phyloP scores from a whole-genome alignment of 1,284 basidiomycete species.

The Cryptococcus sp. region DNA sequence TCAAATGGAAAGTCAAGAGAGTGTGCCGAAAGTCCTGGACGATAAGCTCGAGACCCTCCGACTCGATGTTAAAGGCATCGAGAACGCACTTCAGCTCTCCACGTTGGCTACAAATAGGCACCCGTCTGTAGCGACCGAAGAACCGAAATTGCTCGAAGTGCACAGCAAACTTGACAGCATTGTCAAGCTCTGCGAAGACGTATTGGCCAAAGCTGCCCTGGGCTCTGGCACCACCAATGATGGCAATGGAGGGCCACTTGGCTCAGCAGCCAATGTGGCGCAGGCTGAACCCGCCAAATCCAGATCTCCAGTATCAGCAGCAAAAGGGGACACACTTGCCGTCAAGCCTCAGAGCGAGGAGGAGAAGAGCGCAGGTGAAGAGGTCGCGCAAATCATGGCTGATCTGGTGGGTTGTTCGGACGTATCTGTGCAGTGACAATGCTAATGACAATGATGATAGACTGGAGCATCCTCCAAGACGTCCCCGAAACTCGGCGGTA shows the following conservation, averaged over 20 bases:
- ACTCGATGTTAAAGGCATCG: constrained; percentile 34
- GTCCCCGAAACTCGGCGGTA: constrained; percentile 27
- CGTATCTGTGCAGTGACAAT: not conserved
- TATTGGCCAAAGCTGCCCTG: constrained; percentile 17
- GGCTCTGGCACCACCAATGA: not conserved
- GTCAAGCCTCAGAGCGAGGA: constrained; percentile 19
- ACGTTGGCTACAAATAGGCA: constrained; percentile 23
- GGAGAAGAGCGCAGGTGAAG: constrained; percentile 34
- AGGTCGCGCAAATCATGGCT: constrained; percentile 45
- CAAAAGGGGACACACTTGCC: constrained; percentile 1
- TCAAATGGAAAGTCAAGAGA: not conserved
- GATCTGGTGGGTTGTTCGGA: constrained; percentile 26
- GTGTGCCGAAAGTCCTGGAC: constrained; percentile 19
- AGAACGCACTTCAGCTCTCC: constrained; percentile 35
- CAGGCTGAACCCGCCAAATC: not conserved
- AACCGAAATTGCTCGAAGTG: constrained; percentile 22
- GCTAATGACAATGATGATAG: constrained; percentile 10
- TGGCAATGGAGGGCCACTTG: not conserved
- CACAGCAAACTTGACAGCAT: constrained; percentile 47
- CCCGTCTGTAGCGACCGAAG: not conserved
- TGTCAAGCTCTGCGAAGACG: constrained; percentile 38
- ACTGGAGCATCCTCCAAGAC: constrained; percentile 32
- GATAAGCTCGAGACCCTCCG: constrained; percentile 27
- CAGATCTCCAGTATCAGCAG: not conserved
- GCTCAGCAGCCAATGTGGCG: not conserved